These are phyloP conservation scores for Phytophthora sansomeana DNA, from an alignment of 352 stramenopile species.

Conservation along the genomic window DNA sequence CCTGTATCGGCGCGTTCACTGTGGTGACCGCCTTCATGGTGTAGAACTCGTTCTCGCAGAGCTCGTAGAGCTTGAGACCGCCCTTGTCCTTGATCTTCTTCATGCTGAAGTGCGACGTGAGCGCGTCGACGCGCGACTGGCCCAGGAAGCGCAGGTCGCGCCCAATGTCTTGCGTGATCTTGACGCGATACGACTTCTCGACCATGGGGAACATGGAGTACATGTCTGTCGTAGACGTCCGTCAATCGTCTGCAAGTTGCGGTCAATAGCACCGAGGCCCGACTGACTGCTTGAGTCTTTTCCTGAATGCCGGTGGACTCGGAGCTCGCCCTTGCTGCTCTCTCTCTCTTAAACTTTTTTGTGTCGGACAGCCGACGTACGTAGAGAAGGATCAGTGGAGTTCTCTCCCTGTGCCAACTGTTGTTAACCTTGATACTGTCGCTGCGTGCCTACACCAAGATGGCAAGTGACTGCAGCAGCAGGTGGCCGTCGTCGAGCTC, in stretches of 20 bases:
- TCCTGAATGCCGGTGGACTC: slow-evolving; percentile 24
- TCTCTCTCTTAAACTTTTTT: slow-evolving; percentile 28
- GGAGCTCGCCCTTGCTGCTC: slow-evolving; percentile 1
- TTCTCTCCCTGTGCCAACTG: slow-evolving; percentile 32
- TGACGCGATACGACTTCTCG: slow-evolving; percentile 83
- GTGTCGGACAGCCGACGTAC: slow-evolving; percentile 19
- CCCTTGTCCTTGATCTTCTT: slow-evolving; percentile 75
- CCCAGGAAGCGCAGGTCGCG: slow-evolving; percentile 85
- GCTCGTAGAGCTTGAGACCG: slow-evolving; percentile 79
- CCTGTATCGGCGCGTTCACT: slow-evolving; percentile 71
- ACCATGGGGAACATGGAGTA: slow-evolving; percentile 89
- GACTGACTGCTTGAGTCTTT: slow-evolving; percentile 20
- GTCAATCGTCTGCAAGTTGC: neutral
- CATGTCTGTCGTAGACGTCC: slow-evolving; percentile 20
- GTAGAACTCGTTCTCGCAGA: slow-evolving; percentile 86
- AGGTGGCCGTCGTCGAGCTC: slow-evolving; percentile 24
- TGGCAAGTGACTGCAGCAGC: neutral
- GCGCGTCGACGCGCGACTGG: slow-evolving; percentile 81
- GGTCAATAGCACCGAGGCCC: neutral
- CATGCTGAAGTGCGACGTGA: slow-evolving; percentile 86
- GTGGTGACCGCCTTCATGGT: slow-evolving; percentile 86
- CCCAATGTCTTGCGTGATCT: slow-evolving; percentile 85
- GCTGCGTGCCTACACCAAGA: no score
- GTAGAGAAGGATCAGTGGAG: slow-evolving; percentile 16
- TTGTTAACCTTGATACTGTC: neutral